A percentile compares a stretch with the other conserved stretches of the same genome.
Evolutionary conservation across 306 rosid species (phyloP).

Genomic region (Echinosophora koreensis): DNA sequence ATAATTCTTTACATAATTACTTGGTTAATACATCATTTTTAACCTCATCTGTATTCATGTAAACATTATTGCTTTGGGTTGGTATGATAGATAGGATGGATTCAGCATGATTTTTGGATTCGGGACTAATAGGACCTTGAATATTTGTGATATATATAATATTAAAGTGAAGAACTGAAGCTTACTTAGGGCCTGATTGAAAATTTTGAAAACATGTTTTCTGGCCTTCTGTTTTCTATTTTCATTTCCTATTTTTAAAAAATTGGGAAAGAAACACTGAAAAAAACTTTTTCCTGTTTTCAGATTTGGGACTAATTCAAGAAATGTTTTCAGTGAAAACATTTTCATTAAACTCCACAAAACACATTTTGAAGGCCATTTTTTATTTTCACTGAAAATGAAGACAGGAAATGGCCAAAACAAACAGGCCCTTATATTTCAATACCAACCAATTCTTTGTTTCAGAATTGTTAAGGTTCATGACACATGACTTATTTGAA

Average conservation of each 20-base stretch:
- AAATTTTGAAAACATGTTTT: too few relatives aligned
- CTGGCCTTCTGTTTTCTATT: too few relatives aligned
- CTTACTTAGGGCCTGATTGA: not conserved
- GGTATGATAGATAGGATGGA: not conserved
- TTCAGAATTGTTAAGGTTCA: constrained; percentile 15
- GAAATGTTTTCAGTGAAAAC: too few relatives aligned
- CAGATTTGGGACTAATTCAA: too few relatives aligned
- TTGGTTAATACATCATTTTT: not conserved
- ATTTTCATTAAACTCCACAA: too few relatives aligned
- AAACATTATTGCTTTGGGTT: constrained; percentile 18
- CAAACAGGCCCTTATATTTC: not conserved
- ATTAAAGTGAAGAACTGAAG: constrained; percentile 15
- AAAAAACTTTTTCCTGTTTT: too few relatives aligned
- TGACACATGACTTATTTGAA: constrained; percentile 28
- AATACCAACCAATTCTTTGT: constrained; percentile 11
- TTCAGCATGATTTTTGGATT: constrained; percentile 36
- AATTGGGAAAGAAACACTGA: too few relatives aligned
- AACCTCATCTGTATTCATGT: not conserved
- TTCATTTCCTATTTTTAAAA: too few relatives aligned
- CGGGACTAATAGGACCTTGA: not conserved
- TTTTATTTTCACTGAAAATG: too few relatives aligned
- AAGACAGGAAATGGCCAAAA: too few relatives aligned
- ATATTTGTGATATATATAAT: not conserved
- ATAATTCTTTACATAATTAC: not conserved
- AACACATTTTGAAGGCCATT: too few relatives aligned